phyloP scores from a whole-genome alignment of 306 rosid species.

The Quercus suber region DNA sequence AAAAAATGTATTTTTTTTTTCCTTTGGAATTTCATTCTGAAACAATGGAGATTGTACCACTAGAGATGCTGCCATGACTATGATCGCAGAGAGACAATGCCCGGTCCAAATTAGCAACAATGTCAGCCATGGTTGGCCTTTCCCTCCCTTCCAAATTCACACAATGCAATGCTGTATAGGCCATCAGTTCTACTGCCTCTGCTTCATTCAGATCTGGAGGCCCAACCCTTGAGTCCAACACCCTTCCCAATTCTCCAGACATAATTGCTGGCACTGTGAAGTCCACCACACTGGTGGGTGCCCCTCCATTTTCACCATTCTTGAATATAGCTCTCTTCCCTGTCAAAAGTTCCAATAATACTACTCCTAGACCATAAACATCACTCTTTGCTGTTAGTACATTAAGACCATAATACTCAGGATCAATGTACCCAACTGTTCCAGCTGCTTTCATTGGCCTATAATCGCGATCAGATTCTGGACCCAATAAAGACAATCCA shows the following conservation, averaged over 20 bases:
- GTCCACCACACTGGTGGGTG: constrained; percentile 66
- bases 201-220: constrained; percentile 54
- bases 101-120: constrained; percentile 75
- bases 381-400: constrained; percentile 86
- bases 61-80: constrained; percentile 61
- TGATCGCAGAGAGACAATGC: constrained; percentile 62
- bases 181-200: constrained; percentile 84
- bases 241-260: constrained; percentile 62
- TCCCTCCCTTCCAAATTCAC: constrained; percentile 94
- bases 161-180: constrained; percentile 71
- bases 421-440: constrained; percentile 91
- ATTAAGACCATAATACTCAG: constrained; percentile 88
- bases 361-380: constrained; percentile 90
- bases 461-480: constrained; percentile 47
- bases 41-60: constrained; percentile 57
- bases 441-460: constrained; percentile 73
- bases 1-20: constrained; percentile 27
- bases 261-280: constrained; percentile 71
- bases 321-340: constrained; percentile 88
- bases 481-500: constrained; percentile 78
- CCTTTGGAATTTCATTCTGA: constrained; percentile 43
- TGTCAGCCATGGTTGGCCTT: constrained; percentile 84
- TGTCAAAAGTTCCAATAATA: constrained; percentile 77
- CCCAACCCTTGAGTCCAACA: constrained; percentile 73
- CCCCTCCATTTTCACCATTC: constrained; percentile 51